Base-by-base conservation (phyloP, 257 asterid species). In the Solanum verrucosum region DNA sequence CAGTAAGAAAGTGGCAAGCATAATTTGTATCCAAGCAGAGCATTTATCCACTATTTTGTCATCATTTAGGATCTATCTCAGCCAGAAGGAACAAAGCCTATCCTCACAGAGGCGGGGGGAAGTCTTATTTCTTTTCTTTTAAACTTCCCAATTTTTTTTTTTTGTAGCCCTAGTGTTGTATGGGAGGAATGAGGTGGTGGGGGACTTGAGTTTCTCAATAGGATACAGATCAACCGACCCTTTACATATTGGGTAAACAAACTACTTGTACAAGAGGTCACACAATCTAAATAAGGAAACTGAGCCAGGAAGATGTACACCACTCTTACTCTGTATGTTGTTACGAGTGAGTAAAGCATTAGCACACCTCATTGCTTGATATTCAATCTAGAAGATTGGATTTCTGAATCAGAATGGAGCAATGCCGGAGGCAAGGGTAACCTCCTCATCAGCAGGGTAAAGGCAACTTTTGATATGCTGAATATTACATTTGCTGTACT, bases 391-490 rank as follows among this genome's bases (percentile, higher is more conserved):
- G 83, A 5, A 67, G 29, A 46, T 49, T 3, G 25, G 25, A 68
- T 81, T 59, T 74, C 89, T 31, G 68, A 87, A 35, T 20, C 82
- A 23, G 87, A 60, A 59, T 60, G 74, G n/a, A 87, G 6, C 21
- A 87, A 72, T n/a, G 89, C 83, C 44, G 34, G 16, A 59, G 87
- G 85, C 70, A 83, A 59, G 29, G 86, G 91, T 40, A 87, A 83
- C 56, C 59, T 68, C 86, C 67, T 83, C 31, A 84, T 87, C 89
- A 83, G 88, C n/a, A 63, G 87, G 12, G 71, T 74, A 74, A 86
- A 42, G 29, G 46, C 86, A 73, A 74, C 72, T 83, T 27, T 59
- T 6, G 44, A 85, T 63, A 73, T 79, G 87, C 87, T 88, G 88
- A 83, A 84, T 23, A 65, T 35, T 27, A 87, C 52, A 60, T 52